Conservation (phyloP, 805 yeast genomes). For the Suhomyces vadensis region DNA sequence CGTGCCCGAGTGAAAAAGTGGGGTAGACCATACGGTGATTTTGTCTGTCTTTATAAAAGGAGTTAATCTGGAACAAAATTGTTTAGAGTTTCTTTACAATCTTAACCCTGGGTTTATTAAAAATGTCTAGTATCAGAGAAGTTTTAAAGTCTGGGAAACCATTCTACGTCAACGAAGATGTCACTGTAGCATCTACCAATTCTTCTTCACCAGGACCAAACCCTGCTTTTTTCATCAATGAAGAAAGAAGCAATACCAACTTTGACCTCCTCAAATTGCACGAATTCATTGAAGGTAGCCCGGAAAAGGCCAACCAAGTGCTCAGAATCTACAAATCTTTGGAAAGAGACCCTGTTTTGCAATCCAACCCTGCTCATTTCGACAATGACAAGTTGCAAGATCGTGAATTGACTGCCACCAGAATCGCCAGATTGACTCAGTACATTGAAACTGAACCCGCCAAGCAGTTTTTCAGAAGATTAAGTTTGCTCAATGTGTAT, state of each 20-base stretch:
- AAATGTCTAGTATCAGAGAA: background rate
- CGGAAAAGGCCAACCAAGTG: conserved; percentile 38
- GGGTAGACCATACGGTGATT: conserved; percentile 1
- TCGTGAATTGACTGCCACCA: conserved; percentile 59
- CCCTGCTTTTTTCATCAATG: conserved; percentile 35
- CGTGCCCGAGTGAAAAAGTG: conserved; percentile 5
- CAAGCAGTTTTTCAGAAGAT: conserved; percentile 55
- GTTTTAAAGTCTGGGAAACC: background rate
- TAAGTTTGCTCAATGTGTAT: conserved; percentile 57
- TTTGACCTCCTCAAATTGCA: conserved; percentile 44
- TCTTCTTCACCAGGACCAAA: conserved; percentile 26
- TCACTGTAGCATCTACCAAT: background rate
- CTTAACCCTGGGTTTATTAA: background rate
- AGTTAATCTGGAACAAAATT: background rate
- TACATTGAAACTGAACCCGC: conserved; percentile 55
- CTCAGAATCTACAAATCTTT: conserved; percentile 42
- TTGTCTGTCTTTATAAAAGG: background rate
- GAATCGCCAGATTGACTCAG: conserved; percentile 59
- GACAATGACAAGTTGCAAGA: conserved; percentile 57
- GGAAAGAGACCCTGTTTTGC: conserved; percentile 66
- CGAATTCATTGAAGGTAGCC: conserved; percentile 57
- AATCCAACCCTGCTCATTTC: conserved; percentile 54
- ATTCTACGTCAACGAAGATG: background rate
- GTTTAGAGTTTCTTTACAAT: background rate
- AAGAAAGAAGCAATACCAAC: conserved; percentile 47